phyloP scores from a whole-genome alignment of 78 protist genomes.

The Dictyostelium purpureum region DNA sequence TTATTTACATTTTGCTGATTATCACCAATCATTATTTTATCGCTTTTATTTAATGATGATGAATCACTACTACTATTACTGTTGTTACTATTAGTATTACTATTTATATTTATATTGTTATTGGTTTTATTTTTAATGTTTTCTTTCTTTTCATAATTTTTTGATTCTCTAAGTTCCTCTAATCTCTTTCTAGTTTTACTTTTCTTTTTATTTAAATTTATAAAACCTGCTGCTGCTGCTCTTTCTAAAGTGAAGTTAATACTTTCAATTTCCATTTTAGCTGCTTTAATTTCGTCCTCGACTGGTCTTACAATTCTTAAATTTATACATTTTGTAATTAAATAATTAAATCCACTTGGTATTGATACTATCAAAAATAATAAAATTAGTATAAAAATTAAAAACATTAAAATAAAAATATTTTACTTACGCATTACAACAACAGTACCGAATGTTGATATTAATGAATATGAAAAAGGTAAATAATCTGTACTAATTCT shows the following conservation, averaged over 20 bases:
- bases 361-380: conserved; percentile 13
- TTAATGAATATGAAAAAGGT: conserved; percentile 67
- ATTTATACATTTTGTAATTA: conserved; percentile 33
- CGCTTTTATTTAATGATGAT: no score
- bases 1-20: neutral
- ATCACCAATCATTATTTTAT: neutral
- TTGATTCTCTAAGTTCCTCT: neutral
- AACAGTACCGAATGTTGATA: conserved; percentile 50
- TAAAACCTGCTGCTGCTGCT: conserved; percentile 14
- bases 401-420: neutral
- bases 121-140: neutral
- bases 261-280: conserved; percentile 30
- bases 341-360: conserved; percentile 65
- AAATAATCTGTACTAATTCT: conserved; percentile 36
- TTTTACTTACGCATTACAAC: conserved; percentile 44
- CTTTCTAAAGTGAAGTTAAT: conserved; percentile 17
- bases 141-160: neutral
- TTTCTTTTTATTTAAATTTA: conserved; percentile 1
- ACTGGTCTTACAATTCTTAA: conserved; percentile 1
- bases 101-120: neutral
- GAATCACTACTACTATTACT: neutral
- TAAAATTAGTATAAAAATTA: neutral
- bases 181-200: neutral
- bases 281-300: conserved; percentile 58
- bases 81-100: neutral